Evolutionary conservation across 371 early-diverging fungal genomes (phyloP), one percentile per base, ranked within the genome.

Genomic region (Saksenaea vasiformis): DNA sequence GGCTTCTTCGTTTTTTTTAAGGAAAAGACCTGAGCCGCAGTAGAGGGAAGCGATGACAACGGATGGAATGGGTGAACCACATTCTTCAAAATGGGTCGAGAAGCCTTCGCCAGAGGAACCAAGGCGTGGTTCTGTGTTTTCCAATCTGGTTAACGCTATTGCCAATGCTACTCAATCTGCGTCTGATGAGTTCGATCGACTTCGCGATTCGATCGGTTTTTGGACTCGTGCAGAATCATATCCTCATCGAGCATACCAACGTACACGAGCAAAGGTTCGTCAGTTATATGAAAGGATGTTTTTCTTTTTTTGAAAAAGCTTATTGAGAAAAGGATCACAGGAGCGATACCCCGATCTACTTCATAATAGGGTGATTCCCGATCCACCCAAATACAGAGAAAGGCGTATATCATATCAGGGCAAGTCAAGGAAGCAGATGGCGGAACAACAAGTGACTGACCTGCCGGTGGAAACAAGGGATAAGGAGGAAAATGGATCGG

Each of bases 161-260:
- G 36, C 43, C n/a, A 44, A n/a, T 47, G 57, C 64, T 47, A 57
- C 58, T 4, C 64, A 63, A 22, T 44, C 35, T 28, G 64, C 64
- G 14, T 54, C 54, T 17, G 54, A 43, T n/a, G 64, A 63, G 36
- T 63, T 63, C 56, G 64, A 63, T 36, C 56, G 64, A 8, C 47
- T 63, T 11, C 44, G 56, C 34, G 64, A 57, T 19, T 34, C 55
- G 10, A 62, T 62, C 15, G 64, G 64, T 26, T 47, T 63, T 34
- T 47, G 51, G 51, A 47, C 51, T 22, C 51, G 51, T 10, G 51
- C n/a, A 47, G 51, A 47, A 47, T 22, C 51, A 22, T 22, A n/a
- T 47, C 10, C 22, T 11, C n/a, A 47, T 47, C 2, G 51, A 47
- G n/a, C 51, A 22, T 47, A 19, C 19, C 51, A 47, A 11, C 10